A percentile compares a stretch with the other conserved stretches of the same genome.
phyloP scores from a whole-genome alignment of 2,329 filamentous ascomycete genomes.

The Anisogramma anomala region DNA sequence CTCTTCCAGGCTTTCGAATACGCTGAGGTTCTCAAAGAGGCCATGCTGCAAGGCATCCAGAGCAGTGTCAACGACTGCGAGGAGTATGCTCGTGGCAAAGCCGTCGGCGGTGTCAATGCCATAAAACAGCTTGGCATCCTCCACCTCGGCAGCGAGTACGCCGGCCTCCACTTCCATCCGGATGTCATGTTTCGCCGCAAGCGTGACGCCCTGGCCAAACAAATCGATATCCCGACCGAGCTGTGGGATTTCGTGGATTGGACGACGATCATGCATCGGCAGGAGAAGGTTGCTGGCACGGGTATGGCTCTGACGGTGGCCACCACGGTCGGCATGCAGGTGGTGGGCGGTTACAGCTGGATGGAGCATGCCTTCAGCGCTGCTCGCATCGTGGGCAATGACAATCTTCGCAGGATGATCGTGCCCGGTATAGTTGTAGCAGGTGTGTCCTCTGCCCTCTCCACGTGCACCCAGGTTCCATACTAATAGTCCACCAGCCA shows the following conservation, averaged over 20 bases:
- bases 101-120: conserved; percentile 67
- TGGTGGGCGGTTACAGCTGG: conserved; percentile 79
- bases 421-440: conserved; percentile 69
- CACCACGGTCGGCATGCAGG: conserved; percentile 69
- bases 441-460: conserved; percentile 44
- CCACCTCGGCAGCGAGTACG: conserved; percentile 79
- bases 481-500: conserved; percentile 39
- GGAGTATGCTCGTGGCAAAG: conserved; percentile 68
- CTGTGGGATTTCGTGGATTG: conserved; percentile 90
- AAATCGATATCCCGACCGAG: conserved; percentile 81
- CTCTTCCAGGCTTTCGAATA: conserved; percentile 78
- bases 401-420: conserved; percentile 69
- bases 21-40: conserved; percentile 82
- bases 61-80: conserved; percentile 70
- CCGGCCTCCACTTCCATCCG: conserved; percentile 74
- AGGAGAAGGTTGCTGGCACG: conserved; percentile 90
- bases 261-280: conserved; percentile 67
- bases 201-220: conserved; percentile 67
- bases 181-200: conserved; percentile 90
- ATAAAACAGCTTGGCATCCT: conserved; percentile 83
- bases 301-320: conserved; percentile 89
- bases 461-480: not conserved
- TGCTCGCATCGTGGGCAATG: conserved; percentile 66
- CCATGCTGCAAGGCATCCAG: conserved; percentile 82
- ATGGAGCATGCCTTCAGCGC: conserved; percentile 76